phyloP scores from a whole-genome alignment of 768 basidiomycete genomes.

The Termitomyces sp. region DNA sequence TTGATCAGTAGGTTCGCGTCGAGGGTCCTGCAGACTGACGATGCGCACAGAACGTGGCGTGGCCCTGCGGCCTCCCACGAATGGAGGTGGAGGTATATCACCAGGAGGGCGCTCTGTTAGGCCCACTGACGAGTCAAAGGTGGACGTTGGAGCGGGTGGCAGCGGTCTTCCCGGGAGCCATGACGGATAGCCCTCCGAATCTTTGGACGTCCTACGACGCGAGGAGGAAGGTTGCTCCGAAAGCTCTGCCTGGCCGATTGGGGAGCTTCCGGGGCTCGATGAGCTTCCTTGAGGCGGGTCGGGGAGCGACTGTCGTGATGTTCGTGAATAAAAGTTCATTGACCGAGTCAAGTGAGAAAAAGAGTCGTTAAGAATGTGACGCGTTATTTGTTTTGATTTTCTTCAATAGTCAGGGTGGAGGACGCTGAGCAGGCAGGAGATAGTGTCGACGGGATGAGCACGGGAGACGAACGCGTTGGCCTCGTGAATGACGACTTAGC shows the following conservation, averaged over 20 bases:
- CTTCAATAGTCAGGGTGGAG: conserved; percentile 16
- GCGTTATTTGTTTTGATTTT: conserved; percentile 22
- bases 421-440: conserved; percentile 13
- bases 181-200: conserved; percentile 72
- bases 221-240: conserved; percentile 26
- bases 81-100: conserved; percentile 26
- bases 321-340: conserved; percentile 27
- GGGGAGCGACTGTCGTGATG: conserved; percentile 32
- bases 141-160: conserved; percentile 70
- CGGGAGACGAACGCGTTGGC: conserved; percentile 27
- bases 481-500: conserved; percentile 41
- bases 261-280: conserved; percentile 20
- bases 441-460: conserved; percentile 13
- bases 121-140: conserved; percentile 54
- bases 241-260: conserved; percentile 15
- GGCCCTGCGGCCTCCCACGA: conserved; percentile 63
- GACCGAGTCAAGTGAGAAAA: conserved; percentile 5
- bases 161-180: conserved; percentile 81
- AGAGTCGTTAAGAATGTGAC: conserved; percentile 18
- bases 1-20: conserved; percentile 47
- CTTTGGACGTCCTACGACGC: conserved; percentile 29
- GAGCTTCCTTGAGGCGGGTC: conserved; percentile 20
- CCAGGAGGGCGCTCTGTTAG: conserved; percentile 25
- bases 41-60: conserved; percentile 81
- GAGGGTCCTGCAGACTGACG: conserved; percentile 59